These are phyloP conservation scores for Boletus sp. DNA, from an alignment of 1,284 basidiomycete species.

Conservation along the genomic window DNA sequence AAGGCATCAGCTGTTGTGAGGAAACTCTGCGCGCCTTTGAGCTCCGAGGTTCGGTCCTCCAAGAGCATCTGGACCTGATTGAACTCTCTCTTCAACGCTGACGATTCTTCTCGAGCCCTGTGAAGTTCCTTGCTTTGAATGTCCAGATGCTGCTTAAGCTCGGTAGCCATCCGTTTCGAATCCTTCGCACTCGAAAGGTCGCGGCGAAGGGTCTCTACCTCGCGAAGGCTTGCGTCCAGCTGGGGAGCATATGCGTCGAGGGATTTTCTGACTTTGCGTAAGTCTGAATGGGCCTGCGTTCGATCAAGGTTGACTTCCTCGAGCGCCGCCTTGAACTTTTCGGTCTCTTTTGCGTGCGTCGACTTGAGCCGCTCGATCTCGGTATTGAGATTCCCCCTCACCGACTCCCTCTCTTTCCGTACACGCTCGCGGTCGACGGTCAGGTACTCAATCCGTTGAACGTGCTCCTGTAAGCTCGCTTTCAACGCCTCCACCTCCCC, in stretches of 20 bases:
- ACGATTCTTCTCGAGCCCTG: slow-evolving; percentile 31
- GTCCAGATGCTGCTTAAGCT: slow-evolving; percentile 23
- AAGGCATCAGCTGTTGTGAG: slow-evolving; percentile 32
- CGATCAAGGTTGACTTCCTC: slow-evolving; percentile 28
- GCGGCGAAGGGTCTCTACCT: slow-evolving; percentile 19
- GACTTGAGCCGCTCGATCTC: slow-evolving; percentile 29
- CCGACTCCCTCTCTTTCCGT: slow-evolving; percentile 27
- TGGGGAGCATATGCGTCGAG: slow-evolving; percentile 22
- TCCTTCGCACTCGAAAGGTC: slow-evolving; percentile 22
- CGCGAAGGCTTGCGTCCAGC: slow-evolving; percentile 19
- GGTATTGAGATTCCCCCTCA: slow-evolving; percentile 9
- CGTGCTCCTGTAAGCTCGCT: slow-evolving; percentile 23
- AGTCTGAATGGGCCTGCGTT: slow-evolving; percentile 20
- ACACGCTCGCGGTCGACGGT: slow-evolving; percentile 26
- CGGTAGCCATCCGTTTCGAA: slow-evolving; percentile 4
- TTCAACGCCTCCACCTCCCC: slow-evolving; percentile 19
- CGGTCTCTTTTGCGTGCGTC: slow-evolving; percentile 19
- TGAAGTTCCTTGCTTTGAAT: slow-evolving; percentile 22
- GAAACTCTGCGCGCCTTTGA: slow-evolving; percentile 39
- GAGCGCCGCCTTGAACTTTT: slow-evolving; percentile 19
- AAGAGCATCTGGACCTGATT: slow-evolving; percentile 26
- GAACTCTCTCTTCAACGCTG: slow-evolving; percentile 31
- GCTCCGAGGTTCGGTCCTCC: slow-evolving; percentile 34
- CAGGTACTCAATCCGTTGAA: slow-evolving; percentile 20
- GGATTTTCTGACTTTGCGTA: slow-evolving; percentile 20